Conservation (phyloP, 768 basidiomycete genomes). For the Suillus subalutaceus region DNA sequence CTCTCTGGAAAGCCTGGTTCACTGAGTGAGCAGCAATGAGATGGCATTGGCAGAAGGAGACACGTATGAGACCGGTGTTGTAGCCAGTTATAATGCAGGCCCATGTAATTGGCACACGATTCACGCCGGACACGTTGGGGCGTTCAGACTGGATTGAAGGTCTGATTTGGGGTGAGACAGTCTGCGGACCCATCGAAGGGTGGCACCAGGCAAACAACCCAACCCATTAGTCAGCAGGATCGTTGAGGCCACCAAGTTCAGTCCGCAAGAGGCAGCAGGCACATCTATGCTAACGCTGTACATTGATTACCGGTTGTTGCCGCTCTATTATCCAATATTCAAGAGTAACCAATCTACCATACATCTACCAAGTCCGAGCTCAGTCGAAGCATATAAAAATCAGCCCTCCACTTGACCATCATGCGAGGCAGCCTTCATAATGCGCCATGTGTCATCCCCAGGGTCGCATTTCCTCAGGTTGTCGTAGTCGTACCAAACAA, state of each 20-base stretch:
- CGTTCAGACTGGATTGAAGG: no score
- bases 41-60: no score
- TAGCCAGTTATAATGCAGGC: no score
- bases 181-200: no score
- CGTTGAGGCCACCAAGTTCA: not conserved
- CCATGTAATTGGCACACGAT: no score
- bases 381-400: not conserved
- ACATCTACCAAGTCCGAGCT: not conserved
- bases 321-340: not conserved
- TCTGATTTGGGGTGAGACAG: no score
- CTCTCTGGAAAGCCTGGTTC: no score
- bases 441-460: constrained; percentile 48
- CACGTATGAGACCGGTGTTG: no score
- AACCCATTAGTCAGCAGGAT: no score
- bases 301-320: not conserved
- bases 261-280: not conserved
- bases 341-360: not conserved
- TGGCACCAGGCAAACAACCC: no score
- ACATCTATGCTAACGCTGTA: not conserved
- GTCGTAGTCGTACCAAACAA: constrained; percentile 84
- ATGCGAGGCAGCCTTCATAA: constrained; percentile 19
- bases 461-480: constrained; percentile 66
- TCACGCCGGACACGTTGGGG: no score
- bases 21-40: no score
- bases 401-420: not conserved